phyloP scores from a whole-genome alignment of 345 rosid genomes.

The Sonneratia caseolaris region DNA sequence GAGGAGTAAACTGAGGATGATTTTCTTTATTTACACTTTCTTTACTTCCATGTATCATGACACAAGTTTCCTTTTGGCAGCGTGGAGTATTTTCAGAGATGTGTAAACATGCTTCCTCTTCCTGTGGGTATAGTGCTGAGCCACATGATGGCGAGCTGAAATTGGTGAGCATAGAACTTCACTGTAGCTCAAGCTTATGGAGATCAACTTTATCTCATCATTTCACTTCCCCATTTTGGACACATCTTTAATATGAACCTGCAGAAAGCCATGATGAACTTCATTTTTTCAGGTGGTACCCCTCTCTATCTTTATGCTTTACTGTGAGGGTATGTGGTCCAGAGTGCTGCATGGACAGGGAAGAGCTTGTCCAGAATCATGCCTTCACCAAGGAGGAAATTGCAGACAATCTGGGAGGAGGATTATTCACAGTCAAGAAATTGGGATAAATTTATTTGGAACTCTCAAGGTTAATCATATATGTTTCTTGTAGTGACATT shows the following conservation, averaged over 20 bases:
- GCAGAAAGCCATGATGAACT: not conserved
- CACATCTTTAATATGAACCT: not conserved
- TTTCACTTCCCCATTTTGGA: not conserved
- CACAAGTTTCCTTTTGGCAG: slow-evolving; percentile 34
- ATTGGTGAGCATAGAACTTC: slow-evolving; percentile 39
- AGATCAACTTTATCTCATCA: not conserved
- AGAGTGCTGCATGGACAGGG: slow-evolving; percentile 20
- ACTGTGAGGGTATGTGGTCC: slow-evolving; percentile 43
- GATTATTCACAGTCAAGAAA: slow-evolving; percentile 8
- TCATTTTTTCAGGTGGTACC: slow-evolving; percentile 50
- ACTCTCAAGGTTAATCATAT: slow-evolving; percentile 47
- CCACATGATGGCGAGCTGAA: slow-evolving; percentile 36
- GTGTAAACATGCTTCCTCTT: slow-evolving; percentile 45
- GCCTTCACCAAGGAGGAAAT: slow-evolving; percentile 29
- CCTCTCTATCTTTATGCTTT: slow-evolving; percentile 46
- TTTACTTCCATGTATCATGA: slow-evolving; percentile 4
- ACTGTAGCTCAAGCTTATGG: not conserved
- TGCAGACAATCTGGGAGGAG: slow-evolving; percentile 31
- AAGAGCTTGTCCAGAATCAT: slow-evolving; percentile 9
- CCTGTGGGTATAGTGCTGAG: slow-evolving; percentile 43
- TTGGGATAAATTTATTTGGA: slow-evolving; percentile 58
- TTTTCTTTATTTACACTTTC: not conserved
- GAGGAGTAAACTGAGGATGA: not conserved
- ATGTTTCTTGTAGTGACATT: not conserved
- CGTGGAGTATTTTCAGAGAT: slow-evolving; percentile 55